Conservation (phyloP, 176 grass and related monocot species). For the Cenchrus purpureus region DNA sequence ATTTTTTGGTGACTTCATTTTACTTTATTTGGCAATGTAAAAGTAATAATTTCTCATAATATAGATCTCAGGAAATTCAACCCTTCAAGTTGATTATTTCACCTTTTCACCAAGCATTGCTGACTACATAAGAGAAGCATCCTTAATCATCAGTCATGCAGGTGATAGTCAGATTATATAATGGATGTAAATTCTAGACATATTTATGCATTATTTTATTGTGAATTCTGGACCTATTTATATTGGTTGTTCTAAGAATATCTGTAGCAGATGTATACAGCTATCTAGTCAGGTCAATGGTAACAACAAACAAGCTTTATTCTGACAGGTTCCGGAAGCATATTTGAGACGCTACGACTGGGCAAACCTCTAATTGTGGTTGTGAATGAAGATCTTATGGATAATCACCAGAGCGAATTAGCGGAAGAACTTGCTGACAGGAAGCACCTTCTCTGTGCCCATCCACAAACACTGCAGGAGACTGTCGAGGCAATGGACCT, state of each 20-base stretch:
- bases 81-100: conserved; percentile 73
- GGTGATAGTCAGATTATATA: conserved; percentile 24
- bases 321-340: conserved; percentile 77
- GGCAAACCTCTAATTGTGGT: conserved; percentile 78
- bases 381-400: conserved; percentile 88
- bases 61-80: conserved; percentile 53
- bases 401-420: conserved; percentile 80
- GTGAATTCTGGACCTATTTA: conserved; percentile 1
- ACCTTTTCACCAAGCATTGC: conserved; percentile 84
- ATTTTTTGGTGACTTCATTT: conserved; percentile 5
- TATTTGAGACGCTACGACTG: conserved; percentile 72
- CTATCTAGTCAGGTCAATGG: neutral
- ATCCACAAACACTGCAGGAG: conserved; percentile 53
- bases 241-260: neutral
- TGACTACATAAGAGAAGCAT: conserved; percentile 68
- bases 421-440: conserved; percentile 77
- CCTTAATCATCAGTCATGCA: conserved; percentile 87
- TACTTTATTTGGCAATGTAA: neutral
- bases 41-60: conserved; percentile 38
- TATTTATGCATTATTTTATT: conserved; percentile 7
- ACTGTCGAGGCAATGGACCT: conserved; percentile 64
- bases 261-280: conserved; percentile 1
- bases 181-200: neutral
- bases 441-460: conserved; percentile 72
- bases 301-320: conserved; percentile 2